Conservation (phyloP, 2,329 filamentous ascomycete species). For the Trichoderma semiorbis region DNA sequence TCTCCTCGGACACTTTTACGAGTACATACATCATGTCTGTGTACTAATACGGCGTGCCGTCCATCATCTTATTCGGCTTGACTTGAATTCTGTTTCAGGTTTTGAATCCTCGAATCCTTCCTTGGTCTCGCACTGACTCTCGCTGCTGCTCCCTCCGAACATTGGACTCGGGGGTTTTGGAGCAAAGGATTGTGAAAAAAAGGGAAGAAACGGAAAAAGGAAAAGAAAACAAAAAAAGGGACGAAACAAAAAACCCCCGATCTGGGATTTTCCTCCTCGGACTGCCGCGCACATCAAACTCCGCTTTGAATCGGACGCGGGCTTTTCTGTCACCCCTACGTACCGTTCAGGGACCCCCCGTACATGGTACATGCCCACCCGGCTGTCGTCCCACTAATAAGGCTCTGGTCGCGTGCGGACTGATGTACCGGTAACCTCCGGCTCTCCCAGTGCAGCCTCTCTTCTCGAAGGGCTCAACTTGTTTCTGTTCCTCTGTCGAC, state of each 20-base stretch:
- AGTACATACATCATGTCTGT: not conserved
- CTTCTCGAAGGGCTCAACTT: not conserved
- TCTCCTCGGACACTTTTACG: not conserved
- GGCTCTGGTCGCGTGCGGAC: conserved; percentile 5
- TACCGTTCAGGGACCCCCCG: not conserved
- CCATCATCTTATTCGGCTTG: not conserved
- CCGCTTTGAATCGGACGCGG: conserved; percentile 7
- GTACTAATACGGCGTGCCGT: not conserved
- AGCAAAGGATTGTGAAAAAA: not conserved
- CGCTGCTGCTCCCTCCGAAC: not conserved
- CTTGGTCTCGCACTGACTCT: not conserved
- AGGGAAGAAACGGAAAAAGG: not conserved
- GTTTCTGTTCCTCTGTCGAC: not conserved
- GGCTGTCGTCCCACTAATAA: conserved; percentile 4
- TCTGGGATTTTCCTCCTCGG: not conserved
- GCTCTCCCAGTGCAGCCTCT: not conserved
- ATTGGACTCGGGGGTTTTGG: not conserved
- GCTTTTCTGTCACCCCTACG: not conserved
- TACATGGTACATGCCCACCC: not conserved
- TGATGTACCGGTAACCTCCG: conserved; percentile 7
- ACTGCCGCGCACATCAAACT: conserved; percentile 4
- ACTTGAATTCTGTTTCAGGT: not conserved
- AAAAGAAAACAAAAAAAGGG: not conserved
- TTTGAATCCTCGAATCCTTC: not conserved
- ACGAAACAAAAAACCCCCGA: not conserved